Evolutionary conservation across 2,329 filamentous ascomycete species (phyloP), one percentile per base, ranked within the genome.

Genomic region (Trichoderma asperellum): DNA sequence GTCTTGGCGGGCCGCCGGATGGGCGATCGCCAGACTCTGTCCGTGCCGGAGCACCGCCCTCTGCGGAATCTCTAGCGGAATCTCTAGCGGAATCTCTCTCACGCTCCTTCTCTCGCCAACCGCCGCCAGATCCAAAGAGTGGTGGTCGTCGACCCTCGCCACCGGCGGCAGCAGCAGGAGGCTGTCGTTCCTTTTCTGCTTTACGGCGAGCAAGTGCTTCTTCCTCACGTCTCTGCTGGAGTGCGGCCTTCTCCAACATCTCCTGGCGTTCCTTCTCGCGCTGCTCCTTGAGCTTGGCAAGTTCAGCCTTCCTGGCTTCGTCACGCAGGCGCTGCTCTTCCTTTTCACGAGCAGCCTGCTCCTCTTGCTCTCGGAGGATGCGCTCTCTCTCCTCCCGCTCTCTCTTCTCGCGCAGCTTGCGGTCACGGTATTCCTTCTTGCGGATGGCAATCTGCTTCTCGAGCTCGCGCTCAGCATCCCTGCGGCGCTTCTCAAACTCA

Each of bases 401-500:
- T 69, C 89, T 87, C 83, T 90, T 93, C 87, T 97, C 94, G 68
- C 91, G 89, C 68, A 92, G 87, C 80, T 91, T 91, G 74, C 89
- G 89, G 78, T 97, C 95, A 75, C 92, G 91, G 77, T 92, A 89
- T 80, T 97, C 94, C 86, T 93, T 95, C 82, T 94, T 90, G 76
- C 96, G 92, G 73, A 89, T 87, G 49, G 91, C 88, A 81, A 97
- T 97, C 84, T 96, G 93, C 81, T 91, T 92, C 84, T 98, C 92
- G 70, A 98, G 88, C 79, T 99, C 96, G 73, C 91, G 90, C 85
- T 98, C 94, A 37, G 96, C 96, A 76, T 93, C 91, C 80, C 92
- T 94, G 78, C 92, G 92, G 73, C 94, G 92, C 84, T 92, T 95
- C 86, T 98, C 96, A 75, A 98, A 99, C 81, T 98, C 94, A 75